phyloP scores from a whole-genome alignment of 345 rosid species.

The Viola odorata region DNA sequence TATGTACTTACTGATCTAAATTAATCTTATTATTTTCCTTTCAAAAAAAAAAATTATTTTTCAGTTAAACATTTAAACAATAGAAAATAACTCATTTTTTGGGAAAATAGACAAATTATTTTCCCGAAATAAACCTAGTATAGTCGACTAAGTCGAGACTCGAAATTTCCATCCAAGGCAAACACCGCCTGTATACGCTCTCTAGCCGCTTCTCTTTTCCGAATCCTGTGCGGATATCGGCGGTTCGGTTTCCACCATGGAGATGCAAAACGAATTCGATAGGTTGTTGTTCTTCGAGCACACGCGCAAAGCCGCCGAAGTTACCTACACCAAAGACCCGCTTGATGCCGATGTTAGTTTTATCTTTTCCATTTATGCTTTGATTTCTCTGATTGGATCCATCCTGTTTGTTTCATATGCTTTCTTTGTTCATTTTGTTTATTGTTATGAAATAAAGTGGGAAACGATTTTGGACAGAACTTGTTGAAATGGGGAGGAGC shows the following conservation, averaged over 20 bases:
- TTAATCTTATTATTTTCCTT: too few species aligned
- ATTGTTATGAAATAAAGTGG: not conserved
- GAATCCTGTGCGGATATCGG: not conserved
- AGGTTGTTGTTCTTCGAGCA: conserved; percentile 69
- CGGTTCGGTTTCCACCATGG: conserved; percentile 34
- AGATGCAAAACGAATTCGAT: conserved; percentile 58
- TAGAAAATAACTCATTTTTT: too few species aligned
- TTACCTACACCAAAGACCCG: conserved; percentile 53
- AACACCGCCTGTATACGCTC: too few species aligned
- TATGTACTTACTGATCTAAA: too few species aligned
- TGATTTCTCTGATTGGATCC: not conserved
- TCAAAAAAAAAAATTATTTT: too few species aligned
- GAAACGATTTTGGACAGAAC: conserved; percentile 36
- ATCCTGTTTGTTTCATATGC: not conserved
- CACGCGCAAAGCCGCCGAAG: conserved; percentile 68
- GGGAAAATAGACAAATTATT: too few species aligned
- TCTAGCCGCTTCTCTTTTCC: not conserved
- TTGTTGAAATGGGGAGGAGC: conserved; percentile 84
- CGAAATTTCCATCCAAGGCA: too few species aligned
- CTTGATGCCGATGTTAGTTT: conserved; percentile 66
- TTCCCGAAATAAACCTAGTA: too few species aligned
- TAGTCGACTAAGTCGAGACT: too few species aligned
- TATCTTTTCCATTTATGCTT: not conserved
- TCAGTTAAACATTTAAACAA: too few species aligned
- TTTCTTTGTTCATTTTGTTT: not conserved